Base-by-base conservation (phyloP, 2,329 filamentous ascomycete species). In the Phaeosphaeria sp. region DNA sequence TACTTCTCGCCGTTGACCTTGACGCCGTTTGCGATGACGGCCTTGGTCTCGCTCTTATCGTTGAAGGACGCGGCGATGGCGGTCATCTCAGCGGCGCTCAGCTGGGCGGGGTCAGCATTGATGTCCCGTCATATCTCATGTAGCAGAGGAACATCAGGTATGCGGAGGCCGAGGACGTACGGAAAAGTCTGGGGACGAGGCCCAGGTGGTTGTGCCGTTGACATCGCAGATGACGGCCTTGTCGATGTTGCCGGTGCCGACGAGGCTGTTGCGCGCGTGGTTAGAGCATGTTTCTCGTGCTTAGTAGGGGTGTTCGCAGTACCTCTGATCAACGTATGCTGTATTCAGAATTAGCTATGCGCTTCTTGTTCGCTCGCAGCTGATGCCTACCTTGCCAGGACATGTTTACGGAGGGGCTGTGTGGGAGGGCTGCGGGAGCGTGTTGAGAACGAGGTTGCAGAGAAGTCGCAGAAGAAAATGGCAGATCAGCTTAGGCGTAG, bases 111-210 rank as follows among this genome's bases (percentile, higher is more conserved):
- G 66, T 68, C 53, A 68, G 65, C 51, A 47, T 21, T 46, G 24
- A 59, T 46, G 22, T 25, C 21, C 20, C n/a, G n/a, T n/a, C n/a
- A n/a, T n/a, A n/a, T n/a, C n/a, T n/a, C n/a, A n/a, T n/a, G n/a
- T n/a, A n/a, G n/a, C n/a, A n/a, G 21, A 18, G 7, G 47, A 47
- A n/a, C 25, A 21, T 30, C 30, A 11, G 30, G 30, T 13, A 3
- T 36, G 30, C 30, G 27, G 59, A 60, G 51, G 20, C 33, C 57
- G 44, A 48, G 58, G 57, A 76, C 81, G 78, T 89, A 97, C 92
- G 76, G 84, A 81, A 82, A 97, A 96, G 67, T 84, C 95, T 89
- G 63, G 91, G 93, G 77, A 97, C 90, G 84, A 96, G 90, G 67
- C 95, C 77, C 77, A 97, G 62, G 97, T 73, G 58, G 81, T 79